Percentiles rank a stretch among this genome's conserved stretches.
phyloP scores from a whole-genome alignment of 2,329 filamentous ascomycete genomes.

The Seiridium cupressi region DNA sequence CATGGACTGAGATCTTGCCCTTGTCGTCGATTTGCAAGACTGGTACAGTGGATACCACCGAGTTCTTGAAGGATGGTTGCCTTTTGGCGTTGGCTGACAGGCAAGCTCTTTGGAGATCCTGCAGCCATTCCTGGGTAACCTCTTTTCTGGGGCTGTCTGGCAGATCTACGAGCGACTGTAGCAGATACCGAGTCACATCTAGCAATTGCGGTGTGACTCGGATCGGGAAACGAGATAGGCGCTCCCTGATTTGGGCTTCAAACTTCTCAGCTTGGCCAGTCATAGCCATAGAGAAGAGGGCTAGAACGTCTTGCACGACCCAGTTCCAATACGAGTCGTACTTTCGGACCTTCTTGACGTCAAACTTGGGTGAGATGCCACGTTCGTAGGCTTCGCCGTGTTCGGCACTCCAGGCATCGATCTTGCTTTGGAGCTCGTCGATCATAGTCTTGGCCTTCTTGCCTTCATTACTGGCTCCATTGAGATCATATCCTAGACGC shows the following conservation, averaged over 20 bases:
- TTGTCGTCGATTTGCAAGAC: constrained; percentile 7
- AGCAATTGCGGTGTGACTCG: constrained; percentile 8
- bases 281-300: constrained; percentile 3
- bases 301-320: constrained; percentile 22
- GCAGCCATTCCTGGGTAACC: constrained; percentile 3
- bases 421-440: constrained; percentile 13
- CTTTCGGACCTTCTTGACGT: constrained; percentile 20
- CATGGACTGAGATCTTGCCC: constrained; percentile 7
- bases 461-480: neutral
- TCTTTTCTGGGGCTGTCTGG: neutral
- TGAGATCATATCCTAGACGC: constrained; percentile 1
- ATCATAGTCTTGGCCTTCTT: constrained; percentile 7
- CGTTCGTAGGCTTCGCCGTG: constrained; percentile 25
- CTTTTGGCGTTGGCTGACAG: neutral
- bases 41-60: constrained; percentile 6
- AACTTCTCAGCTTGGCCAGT: neutral
- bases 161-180: neutral
- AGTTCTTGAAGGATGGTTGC: constrained; percentile 7
- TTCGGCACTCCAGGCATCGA: constrained; percentile 23
- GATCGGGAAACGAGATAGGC: constrained; percentile 1
- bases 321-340: constrained; percentile 36
- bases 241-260: constrained; percentile 5
- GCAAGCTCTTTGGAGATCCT: constrained; percentile 6
- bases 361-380: constrained; percentile 28
- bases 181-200: neutral